Evolutionary conservation across 768 basidiomycete species (phyloP).

Genomic region (Infundibulicybe gibba): DNA sequence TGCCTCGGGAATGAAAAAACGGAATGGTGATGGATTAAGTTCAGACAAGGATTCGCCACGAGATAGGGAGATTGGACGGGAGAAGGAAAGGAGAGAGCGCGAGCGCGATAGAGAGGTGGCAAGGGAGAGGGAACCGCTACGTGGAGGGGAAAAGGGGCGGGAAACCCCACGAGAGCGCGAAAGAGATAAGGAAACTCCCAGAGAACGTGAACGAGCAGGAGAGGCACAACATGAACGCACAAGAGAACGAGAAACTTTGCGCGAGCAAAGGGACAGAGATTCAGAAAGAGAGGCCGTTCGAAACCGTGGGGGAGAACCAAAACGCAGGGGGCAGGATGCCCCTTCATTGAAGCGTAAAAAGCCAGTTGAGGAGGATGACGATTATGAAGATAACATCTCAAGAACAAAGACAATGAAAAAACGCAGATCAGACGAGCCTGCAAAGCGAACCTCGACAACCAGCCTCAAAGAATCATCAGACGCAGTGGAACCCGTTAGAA

Average conservation of each 20-base stretch:
- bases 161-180: neutral
- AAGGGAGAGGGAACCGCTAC: slow-evolving; percentile 4
- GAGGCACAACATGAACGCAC: no score
- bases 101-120: slow-evolving; percentile 10
- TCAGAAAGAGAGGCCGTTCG: slow-evolving; percentile 1
- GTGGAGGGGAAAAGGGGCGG: slow-evolving; percentile 14
- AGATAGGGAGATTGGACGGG: slow-evolving; percentile 13
- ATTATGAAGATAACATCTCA: slow-evolving; percentile 17
- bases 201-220: slow-evolving; percentile 6
- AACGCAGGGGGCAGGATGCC: slow-evolving; percentile 10
- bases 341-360: slow-evolving; percentile 39
- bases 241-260: no score
- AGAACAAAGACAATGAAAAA: slow-evolving; percentile 40
- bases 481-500: slow-evolving; percentile 18
- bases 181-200: slow-evolving; percentile 3
- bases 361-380: slow-evolving; percentile 22
- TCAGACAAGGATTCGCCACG: slow-evolving; percentile 16
- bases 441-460: slow-evolving; percentile 5
- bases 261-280: neutral
- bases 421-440: slow-evolving; percentile 23
- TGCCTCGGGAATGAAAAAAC: slow-evolving; percentile 12
- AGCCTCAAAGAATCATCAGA: neutral
- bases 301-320: slow-evolving; percentile 8
- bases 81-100: slow-evolving; percentile 1
- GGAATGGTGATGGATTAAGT: slow-evolving; percentile 12